These are phyloP conservation scores for Xylaria scruposa DNA, from an alignment of 495 filamentous ascomycete genomes.

Conservation along the genomic window DNA sequence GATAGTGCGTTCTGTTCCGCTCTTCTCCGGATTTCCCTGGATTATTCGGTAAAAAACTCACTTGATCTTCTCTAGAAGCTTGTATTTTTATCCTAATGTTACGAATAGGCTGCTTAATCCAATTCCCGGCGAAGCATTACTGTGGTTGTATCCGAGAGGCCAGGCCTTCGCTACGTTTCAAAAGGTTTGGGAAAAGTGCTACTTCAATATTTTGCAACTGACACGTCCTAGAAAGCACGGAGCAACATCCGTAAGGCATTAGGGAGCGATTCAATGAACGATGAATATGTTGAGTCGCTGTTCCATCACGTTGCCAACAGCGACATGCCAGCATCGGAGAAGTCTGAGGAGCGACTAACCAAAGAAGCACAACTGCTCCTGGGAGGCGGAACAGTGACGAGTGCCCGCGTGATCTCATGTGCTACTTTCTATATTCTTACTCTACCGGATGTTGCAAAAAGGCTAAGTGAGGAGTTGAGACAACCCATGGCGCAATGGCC, in stretches of 20 bases:
- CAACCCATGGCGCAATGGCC: slow-evolving; percentile 35
- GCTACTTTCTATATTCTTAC: slow-evolving; percentile 40
- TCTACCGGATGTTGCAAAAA: slow-evolving; percentile 23
- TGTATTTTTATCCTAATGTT: background rate
- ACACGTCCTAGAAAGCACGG: slow-evolving; percentile 14
- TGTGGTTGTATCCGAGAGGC: slow-evolving; percentile 31
- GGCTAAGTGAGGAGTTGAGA: slow-evolving; percentile 33
- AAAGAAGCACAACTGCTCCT: slow-evolving; percentile 40
- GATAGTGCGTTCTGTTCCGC: slow-evolving; percentile 27
- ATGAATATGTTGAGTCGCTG: slow-evolving; percentile 29
- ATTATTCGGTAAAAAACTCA: slow-evolving; percentile 23
- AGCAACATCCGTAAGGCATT: slow-evolving; percentile 17
- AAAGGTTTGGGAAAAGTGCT: slow-evolving; percentile 12
- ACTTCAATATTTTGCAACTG: background rate
- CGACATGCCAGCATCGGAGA: slow-evolving; percentile 42
- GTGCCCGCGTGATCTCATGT: slow-evolving; percentile 36
- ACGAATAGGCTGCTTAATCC: slow-evolving; percentile 9
- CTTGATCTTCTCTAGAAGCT: background rate
- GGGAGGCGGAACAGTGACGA: slow-evolving; percentile 39
- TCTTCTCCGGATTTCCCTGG: slow-evolving; percentile 34
- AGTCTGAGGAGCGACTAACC: slow-evolving; percentile 33
- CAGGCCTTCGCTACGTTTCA: slow-evolving; percentile 30
- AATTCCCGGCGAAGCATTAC: slow-evolving; percentile 21
- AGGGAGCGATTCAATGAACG: background rate
- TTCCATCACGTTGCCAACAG: slow-evolving; percentile 40